Base-by-base conservation (phyloP, 257 asterid genomes). In the Catharanthus roseus region DNA sequence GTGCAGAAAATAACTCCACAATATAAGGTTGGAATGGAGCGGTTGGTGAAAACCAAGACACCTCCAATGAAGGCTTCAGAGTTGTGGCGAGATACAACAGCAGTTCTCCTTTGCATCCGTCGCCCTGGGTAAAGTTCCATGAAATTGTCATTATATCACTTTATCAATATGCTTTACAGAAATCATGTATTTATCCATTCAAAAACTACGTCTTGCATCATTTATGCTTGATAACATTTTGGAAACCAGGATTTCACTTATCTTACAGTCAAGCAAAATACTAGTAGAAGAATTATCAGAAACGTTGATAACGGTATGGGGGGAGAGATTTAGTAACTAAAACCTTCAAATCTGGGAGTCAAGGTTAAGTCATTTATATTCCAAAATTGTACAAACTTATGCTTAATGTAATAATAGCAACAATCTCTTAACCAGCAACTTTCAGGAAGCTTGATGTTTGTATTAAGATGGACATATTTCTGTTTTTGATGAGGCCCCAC, bases 51-150 rank as follows among this genome's bases (percentile, higher is more conserved):
- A 79, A 79, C 76, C 57, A 87, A 81, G 85, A 71, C 97, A 18
- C 90, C 96, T 69, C 83, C 91, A 0, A 79, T 89, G 88, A 91
- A 87, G 84, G 91, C 90, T 65, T 86, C 88, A 1, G 95, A 91
- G 73, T 65, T 89, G 49, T 89, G 97, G 97, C 78, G 82, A 10
- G 95, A 89, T 41, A 87, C 81, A 79, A 84, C 95, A 66, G 90
- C 95, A 62, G 75, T 91, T 36, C 67, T 91, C 71, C 88, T 91
- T 85, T 91, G 97, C 86, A 84, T 91, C 26, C 96, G 95, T 8
- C 85, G 96, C 55, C 96, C 92, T 1, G 97, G 97, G 97, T 91
- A 87, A 69, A 77, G 18, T 69, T 41, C 71, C 55, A 0, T 76
- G 42, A 62, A 54, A 19, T 11, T 13, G 13, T 57, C 67, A 28